These are phyloP conservation scores for Ligustrum vulgare DNA, from an alignment of 257 asterid species.

Conservation along the genomic window DNA sequence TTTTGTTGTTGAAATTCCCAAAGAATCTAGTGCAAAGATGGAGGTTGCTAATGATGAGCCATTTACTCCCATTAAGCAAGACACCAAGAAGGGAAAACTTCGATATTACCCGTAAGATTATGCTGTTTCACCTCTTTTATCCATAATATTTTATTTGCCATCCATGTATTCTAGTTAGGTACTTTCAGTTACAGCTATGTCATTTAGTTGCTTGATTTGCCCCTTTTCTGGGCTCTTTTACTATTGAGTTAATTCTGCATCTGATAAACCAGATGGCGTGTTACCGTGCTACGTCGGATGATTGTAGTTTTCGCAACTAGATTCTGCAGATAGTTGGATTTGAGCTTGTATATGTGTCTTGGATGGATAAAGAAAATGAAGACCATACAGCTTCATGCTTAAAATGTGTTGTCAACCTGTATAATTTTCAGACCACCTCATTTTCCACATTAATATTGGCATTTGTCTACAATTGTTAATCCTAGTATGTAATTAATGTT, in stretches of 20 bases:
- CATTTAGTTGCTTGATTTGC: background rate
- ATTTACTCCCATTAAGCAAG: constrained; percentile 93
- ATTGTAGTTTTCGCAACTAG: background rate
- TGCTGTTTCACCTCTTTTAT: background rate
- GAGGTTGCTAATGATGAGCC: constrained; percentile 97
- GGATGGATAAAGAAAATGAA: background rate
- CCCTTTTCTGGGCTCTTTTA: background rate
- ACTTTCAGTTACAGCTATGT: background rate
- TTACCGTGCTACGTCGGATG: background rate
- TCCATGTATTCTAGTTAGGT: background rate
- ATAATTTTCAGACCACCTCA: background rate
- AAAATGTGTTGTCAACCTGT: background rate
- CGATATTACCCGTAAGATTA: constrained; percentile 85
- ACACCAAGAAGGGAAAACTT: constrained; percentile 93
- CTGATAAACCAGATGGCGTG: background rate
- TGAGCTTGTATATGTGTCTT: background rate
- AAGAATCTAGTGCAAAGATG: constrained; percentile 97
- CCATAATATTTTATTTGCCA: background rate
- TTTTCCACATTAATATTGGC: background rate
- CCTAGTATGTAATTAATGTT: background rate
- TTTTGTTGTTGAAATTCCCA: constrained; percentile 90
- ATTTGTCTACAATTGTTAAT: background rate
- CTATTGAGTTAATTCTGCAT: background rate
- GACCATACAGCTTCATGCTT: background rate
- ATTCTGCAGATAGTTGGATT: background rate